Evolutionary conservation across 2,329 filamentous ascomycete genomes (phyloP).

Genomic region (Ophiocordyceps camponoti-leonardi): DNA sequence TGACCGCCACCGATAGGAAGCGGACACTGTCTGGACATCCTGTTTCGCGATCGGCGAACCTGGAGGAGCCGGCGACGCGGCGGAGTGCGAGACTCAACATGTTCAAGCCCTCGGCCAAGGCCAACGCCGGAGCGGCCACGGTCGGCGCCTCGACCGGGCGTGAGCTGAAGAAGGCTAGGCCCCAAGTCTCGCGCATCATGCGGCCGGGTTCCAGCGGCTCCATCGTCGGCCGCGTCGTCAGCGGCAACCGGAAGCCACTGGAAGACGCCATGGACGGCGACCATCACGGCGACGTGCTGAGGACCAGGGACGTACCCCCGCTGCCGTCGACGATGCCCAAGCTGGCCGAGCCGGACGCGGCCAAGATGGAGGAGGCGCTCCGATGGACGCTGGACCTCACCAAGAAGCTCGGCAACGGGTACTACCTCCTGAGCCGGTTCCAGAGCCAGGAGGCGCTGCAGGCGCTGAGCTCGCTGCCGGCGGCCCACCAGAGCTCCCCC

Average conservation of each 20-base stretch:
- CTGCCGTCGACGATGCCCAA: conserved; percentile 21
- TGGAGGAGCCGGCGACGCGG: conserved; percentile 42
- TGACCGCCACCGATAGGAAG: conserved; percentile 52
- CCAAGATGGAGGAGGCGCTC: conserved; percentile 58
- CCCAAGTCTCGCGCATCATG: conserved; percentile 49
- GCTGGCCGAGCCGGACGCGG: conserved; percentile 31
- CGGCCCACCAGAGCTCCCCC: conserved; percentile 69
- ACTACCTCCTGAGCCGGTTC: conserved; percentile 62
- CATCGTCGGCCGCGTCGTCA: conserved; percentile 72
- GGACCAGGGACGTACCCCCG: conserved; percentile 23
- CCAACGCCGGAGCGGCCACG: conserved; percentile 38
- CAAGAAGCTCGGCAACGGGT: conserved; percentile 65
- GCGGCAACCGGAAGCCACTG: conserved; percentile 67
- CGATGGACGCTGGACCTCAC: conserved; percentile 65
- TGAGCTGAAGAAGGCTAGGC: conserved; percentile 72
- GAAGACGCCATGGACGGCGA: conserved; percentile 55
- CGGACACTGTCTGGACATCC: conserved; percentile 81
- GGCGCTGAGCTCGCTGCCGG: conserved; percentile 52
- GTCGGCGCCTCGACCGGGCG: conserved; percentile 41
- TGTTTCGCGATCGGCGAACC: conserved; percentile 31
- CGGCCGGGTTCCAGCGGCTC: conserved; percentile 47
- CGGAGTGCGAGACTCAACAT: conserved; percentile 55
- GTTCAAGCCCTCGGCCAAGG: conserved; percentile 53
- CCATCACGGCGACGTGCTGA: conserved; percentile 43
- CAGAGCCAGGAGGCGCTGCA: conserved; percentile 63